phyloP scores from a whole-genome alignment of 805 yeast species.

The Myxozyma sirexii region DNA sequence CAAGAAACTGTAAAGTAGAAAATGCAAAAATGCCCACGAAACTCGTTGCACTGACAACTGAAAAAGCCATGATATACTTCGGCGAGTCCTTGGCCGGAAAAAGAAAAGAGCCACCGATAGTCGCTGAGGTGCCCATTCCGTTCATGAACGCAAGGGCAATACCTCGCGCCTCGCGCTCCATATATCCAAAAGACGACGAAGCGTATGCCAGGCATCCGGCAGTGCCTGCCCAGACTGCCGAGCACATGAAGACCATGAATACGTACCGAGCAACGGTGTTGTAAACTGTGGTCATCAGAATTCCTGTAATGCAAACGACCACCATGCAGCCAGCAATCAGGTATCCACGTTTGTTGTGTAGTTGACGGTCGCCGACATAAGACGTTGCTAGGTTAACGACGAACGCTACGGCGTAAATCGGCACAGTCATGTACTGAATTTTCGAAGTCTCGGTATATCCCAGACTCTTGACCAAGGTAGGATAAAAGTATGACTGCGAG shows the following conservation, averaged over 20 bases:
- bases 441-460: slow-evolving; percentile 10
- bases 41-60: slow-evolving; percentile 19
- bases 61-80: slow-evolving; percentile 28
- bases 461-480: slow-evolving; percentile 16
- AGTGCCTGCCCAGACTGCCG: slow-evolving; percentile 22
- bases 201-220: slow-evolving; percentile 21
- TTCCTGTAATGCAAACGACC: slow-evolving; percentile 3
- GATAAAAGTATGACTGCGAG: slow-evolving; percentile 19
- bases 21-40: slow-evolving; percentile 21
- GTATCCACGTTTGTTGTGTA: slow-evolving; percentile 17
- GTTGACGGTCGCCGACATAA: slow-evolving; percentile 19
- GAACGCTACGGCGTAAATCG: slow-evolving; percentile 19
- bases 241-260: slow-evolving; percentile 16
- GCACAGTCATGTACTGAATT: slow-evolving; percentile 18
- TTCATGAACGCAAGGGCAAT: slow-evolving; percentile 24
- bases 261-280: slow-evolving; percentile 16
- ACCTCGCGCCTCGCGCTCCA: slow-evolving; percentile 25
- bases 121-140: slow-evolving; percentile 23
- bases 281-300: slow-evolving; percentile 8
- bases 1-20: slow-evolving; percentile 8
- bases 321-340: slow-evolving; percentile 5
- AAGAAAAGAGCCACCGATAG: slow-evolving; percentile 19
- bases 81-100: slow-evolving; percentile 22
- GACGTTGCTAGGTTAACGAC: slow-evolving; percentile 8
- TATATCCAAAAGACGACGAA: slow-evolving; percentile 17